Evolutionary conservation across 1,139 yeast species (phyloP).

Genomic region (Saccharomyces pastorianus): DNA sequence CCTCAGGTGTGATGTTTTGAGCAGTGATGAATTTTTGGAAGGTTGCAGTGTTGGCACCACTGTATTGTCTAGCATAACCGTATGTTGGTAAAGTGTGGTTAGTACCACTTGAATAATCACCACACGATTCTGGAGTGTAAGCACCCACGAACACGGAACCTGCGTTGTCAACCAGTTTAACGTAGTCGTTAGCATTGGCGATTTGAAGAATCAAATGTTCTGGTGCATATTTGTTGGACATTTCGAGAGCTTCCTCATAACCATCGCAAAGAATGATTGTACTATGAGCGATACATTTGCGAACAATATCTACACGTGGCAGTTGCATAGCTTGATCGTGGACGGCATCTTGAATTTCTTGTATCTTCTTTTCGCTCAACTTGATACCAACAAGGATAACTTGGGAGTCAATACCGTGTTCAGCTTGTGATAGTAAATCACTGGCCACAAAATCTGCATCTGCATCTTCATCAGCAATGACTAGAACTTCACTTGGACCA

Average conservation of each 20-base stretch:
- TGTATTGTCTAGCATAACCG: constrained; percentile 94
- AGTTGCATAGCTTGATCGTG: constrained; percentile 74
- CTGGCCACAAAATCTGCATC: constrained; percentile 95
- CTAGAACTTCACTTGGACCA: constrained; percentile 96
- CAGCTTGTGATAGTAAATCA: constrained; percentile 94
- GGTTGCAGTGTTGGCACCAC: constrained; percentile 93
- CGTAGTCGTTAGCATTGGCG: constrained; percentile 63
- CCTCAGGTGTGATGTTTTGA: constrained; percentile 80
- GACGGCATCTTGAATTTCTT: constrained; percentile 70
- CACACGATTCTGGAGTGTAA: constrained; percentile 94
- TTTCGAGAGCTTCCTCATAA: constrained; percentile 67
- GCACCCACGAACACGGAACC: constrained; percentile 96
- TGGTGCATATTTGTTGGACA: constrained; percentile 90
- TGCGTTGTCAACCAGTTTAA: constrained; percentile 75
- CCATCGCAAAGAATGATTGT: constrained; percentile 61
- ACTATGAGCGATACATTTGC: constrained; percentile 87
- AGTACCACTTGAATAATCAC: constrained; percentile 96
- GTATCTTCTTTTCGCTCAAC: constrained; percentile 51
- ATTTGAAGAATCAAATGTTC: constrained; percentile 93
- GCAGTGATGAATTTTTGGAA: constrained; percentile 93
- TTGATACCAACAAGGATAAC: constrained; percentile 83
- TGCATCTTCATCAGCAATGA: constrained; percentile 76
- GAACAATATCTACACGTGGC: constrained; percentile 89
- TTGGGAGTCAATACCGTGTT: constrained; percentile 97
- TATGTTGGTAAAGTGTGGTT: constrained; percentile 97